These are phyloP conservation scores for Clavaria fumosa DNA, from an alignment of 768 basidiomycete genomes.

Conservation along the genomic window DNA sequence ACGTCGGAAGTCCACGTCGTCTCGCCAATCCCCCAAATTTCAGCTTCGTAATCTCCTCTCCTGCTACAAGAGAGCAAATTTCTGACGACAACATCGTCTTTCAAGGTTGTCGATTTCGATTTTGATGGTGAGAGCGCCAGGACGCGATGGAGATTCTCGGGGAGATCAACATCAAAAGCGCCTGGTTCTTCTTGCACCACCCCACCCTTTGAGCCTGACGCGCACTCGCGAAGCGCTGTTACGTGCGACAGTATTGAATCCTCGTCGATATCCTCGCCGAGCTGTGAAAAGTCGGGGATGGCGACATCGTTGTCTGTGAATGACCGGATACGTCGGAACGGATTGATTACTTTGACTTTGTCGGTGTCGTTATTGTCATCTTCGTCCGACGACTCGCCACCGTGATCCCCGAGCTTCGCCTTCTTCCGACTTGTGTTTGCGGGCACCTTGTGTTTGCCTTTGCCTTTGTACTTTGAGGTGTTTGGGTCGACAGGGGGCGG, in stretches of 20 bases:
- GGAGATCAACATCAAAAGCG: slow-evolving; percentile 40
- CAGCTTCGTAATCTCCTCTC: slow-evolving; percentile 40
- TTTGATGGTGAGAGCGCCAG: slow-evolving; percentile 42
- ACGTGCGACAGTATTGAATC: slow-evolving; percentile 23
- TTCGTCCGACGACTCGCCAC: slow-evolving; percentile 14
- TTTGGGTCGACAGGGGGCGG: slow-evolving; percentile 34
- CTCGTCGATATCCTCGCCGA: slow-evolving; percentile 18
- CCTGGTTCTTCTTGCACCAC: slow-evolving; percentile 19
- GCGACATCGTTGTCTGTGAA: slow-evolving; percentile 12
- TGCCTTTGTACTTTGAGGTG: slow-evolving; percentile 13
- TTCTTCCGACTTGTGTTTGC: slow-evolving; percentile 35
- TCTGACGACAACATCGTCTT: slow-evolving; percentile 41
- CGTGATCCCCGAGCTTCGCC: slow-evolving; percentile 25
- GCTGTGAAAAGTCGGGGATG: too few species aligned
- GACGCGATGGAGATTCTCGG: slow-evolving; percentile 49
- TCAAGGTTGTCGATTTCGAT: slow-evolving; percentile 23
- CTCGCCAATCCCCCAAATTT: slow-evolving; percentile 69
- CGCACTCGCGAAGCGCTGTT: slow-evolving; percentile 17
- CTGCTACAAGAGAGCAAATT: slow-evolving; percentile 41
- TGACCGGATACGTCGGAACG: slow-evolving; percentile 1
- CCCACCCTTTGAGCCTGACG: slow-evolving; percentile 6
- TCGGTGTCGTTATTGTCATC: slow-evolving; percentile 15
- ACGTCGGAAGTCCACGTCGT: slow-evolving; percentile 21
- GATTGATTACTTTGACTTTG: slow-evolving; percentile 23
- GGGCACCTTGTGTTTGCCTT: slow-evolving; percentile 26